Conservation (phyloP, 2,329 filamentous ascomycete genomes). For the Ceratocystis huliohia region DNA sequence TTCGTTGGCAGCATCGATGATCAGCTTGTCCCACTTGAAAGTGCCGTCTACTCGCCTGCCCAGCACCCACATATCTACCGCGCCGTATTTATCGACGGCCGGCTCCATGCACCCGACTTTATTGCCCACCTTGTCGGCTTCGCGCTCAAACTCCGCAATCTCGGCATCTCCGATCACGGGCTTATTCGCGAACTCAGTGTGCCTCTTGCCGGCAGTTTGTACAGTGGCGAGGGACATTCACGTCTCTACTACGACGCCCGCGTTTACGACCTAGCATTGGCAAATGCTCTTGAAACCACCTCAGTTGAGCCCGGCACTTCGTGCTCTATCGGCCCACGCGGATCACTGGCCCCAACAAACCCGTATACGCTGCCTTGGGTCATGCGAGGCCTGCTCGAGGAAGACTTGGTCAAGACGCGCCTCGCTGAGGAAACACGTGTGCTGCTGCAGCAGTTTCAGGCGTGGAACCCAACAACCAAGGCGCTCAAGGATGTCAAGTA, state of each 20-base stretch:
- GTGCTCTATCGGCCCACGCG: slow-evolving; percentile 25
- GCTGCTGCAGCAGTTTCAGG: slow-evolving; percentile 76
- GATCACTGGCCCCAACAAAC: slow-evolving; percentile 45
- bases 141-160: slow-evolving; percentile 81
- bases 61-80: slow-evolving; percentile 88
- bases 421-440: slow-evolving; percentile 63
- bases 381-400: slow-evolving; percentile 84
- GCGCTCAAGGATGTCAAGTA: slow-evolving; percentile 93
- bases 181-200: slow-evolving; percentile 80
- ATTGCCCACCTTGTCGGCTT: slow-evolving; percentile 88
- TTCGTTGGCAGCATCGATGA: slow-evolving; percentile 94
- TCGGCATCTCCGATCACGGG: slow-evolving; percentile 85
- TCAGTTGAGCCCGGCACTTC: slow-evolving; percentile 35
- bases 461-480: slow-evolving; percentile 84
- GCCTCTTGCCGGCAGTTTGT: slow-evolving; percentile 80
- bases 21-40: slow-evolving; percentile 72
- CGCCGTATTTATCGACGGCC: slow-evolving; percentile 89
- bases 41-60: slow-evolving; percentile 73
- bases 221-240: slow-evolving; percentile 85
- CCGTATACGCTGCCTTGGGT: slow-evolving; percentile 92
- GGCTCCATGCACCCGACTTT: slow-evolving; percentile 85
- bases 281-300: slow-evolving; percentile 62
- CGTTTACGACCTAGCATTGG: slow-evolving; percentile 68
- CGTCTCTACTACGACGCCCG: slow-evolving; percentile 79
- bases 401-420: slow-evolving; percentile 77